Base-by-base conservation (phyloP, 2,329 filamentous ascomycete genomes). In the Stemphylium lycopersici region DNA sequence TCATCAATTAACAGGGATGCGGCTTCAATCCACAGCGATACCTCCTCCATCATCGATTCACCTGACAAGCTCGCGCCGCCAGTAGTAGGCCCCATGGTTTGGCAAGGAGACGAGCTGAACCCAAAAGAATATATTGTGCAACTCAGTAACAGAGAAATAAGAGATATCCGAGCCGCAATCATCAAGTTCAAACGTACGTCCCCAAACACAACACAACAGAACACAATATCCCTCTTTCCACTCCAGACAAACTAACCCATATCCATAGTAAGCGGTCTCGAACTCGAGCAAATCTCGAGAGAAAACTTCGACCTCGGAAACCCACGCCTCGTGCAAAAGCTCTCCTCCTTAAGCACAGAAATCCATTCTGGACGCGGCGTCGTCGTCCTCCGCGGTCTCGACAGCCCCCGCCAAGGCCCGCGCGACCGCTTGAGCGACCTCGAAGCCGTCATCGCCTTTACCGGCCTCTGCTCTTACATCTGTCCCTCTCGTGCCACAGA, bases 361-460 rank as follows among this genome's bases (percentile, higher is more conserved):
- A 44, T 75, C 20, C 70, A 75, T 45, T 43, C 63, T 2, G 72
- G 71, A 31, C 43, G 18, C 11, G 72, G 72, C 12, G 52, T 75
- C 16, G 63, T 57, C 12, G 70, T 75, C 8, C 38, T 75, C 11
- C 68, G 73, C 32, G 73, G 73, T 20, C 62, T 75, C 15, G 58
- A 72, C 22, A 4, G 3, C 3, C 22, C 22, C 22, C 4, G 6
- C 3, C 22, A 24, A 6, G 6, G 22, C 22, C 22, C 22, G 39
- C 48, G 56, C 8, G 69, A 68, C n/a, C 60, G 63, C 4, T 65
- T 75, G 52, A 75, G 73, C 38, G 72, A 73, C 42, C 69, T 74
- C 46, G 72, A 75, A 48, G 67, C 69, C n/a, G 64, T 72, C 13
- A 69, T 75, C 48, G 72, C 71, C 6, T 74, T 73, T 42, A 70